A percentile compares a stretch with the other conserved stretches of the same genome.
phyloP scores from a whole-genome alignment of 2,329 filamentous ascomycete species.

The Microthyrium microscopicum region DNA sequence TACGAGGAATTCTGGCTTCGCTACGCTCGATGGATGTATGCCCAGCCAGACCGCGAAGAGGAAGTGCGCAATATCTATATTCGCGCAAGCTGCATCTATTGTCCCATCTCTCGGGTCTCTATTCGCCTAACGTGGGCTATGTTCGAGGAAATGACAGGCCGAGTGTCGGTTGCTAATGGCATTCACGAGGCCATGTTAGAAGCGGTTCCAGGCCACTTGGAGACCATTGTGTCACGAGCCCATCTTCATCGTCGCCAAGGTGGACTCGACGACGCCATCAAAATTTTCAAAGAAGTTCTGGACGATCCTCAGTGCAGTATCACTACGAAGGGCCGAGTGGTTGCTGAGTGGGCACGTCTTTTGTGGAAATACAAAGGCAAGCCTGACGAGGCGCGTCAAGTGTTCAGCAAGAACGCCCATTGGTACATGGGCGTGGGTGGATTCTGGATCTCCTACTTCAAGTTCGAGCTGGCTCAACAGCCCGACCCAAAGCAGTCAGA shows the following conservation, averaged over 20 bases:
- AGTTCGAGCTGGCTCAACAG: conserved; percentile 68
- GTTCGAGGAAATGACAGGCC: conserved; percentile 75
- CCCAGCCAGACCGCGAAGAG: conserved; percentile 65
- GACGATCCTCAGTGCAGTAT: conserved; percentile 54
- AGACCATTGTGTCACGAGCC: conserved; percentile 76
- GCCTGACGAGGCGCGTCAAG: conserved; percentile 60
- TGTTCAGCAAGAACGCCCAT: conserved; percentile 68
- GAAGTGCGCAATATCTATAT: conserved; percentile 87
- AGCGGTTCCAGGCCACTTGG: conserved; percentile 62
- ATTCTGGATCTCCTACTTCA: conserved; percentile 81
- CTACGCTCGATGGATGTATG: conserved; percentile 88
- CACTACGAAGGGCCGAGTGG: conserved; percentile 70
- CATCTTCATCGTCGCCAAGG: conserved; percentile 72
- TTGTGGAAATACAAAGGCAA: conserved; percentile 79
- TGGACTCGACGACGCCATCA: conserved; percentile 69
- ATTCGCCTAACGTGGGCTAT: conserved; percentile 84
- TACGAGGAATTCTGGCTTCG: conserved; percentile 98
- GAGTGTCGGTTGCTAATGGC: conserved; percentile 61
- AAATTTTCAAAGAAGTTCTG: conserved; percentile 67
- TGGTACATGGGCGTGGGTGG: conserved; percentile 71
- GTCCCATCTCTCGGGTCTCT: conserved; percentile 69
- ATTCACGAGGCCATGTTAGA: conserved; percentile 71
- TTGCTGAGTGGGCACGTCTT: conserved; percentile 74
- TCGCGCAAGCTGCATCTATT: conserved; percentile 67
- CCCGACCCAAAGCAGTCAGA: conserved; percentile 51